Base-by-base conservation (phyloP, 2,329 filamentous ascomycete genomes). In the Lachnellula subtilissima region DNA sequence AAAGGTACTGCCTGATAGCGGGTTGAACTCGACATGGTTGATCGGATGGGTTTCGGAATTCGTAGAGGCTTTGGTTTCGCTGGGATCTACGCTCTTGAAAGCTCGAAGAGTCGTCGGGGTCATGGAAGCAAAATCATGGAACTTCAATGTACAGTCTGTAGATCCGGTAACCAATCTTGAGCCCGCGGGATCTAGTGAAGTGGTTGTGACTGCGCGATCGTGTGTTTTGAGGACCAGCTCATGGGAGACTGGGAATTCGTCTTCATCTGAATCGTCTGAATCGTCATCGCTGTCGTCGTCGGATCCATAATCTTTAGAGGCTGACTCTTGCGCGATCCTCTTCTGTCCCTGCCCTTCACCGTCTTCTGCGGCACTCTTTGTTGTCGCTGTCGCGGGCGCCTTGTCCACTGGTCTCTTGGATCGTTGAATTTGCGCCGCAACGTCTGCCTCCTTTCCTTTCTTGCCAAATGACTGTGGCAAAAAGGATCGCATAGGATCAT, bases 71-170 rank as follows among this genome's bases (percentile, higher is more conserved):
- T 95, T 96, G 28, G 85, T 83, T 51, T 85, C 83, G 65, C 87
- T 92, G 0, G 94, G 93, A 69, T 99, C 93, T 48, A 97, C 80
- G 8, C 87, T 92, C 68, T 91, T 91, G 79, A 99, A 99, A 0
- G 94, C 91, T 65, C 93, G 88, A 51, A 99, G 81, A 0, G 94
- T 97, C 5, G 91, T 94, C 1, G 92, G 91, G 0, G 93, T 97
- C 87, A 99, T 95, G 48, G 92, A 89, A 2, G 92, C 85, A 71
- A 99, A 96, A 70, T 99, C 93, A 74, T 97, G 91, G 17, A 99
- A 79, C 70, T 97, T 97, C 66, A 97, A 76, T 1, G 85, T 89
- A 72, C 91, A 95, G 73, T 99, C 94, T 58, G 87, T 88, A 5
- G 92, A 97, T 22, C 89, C 92, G n/a, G 91, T 94, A 48, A 93